Base-by-base conservation (phyloP, 805 yeast genomes). In the Metschnikowia colocasiae region DNA sequence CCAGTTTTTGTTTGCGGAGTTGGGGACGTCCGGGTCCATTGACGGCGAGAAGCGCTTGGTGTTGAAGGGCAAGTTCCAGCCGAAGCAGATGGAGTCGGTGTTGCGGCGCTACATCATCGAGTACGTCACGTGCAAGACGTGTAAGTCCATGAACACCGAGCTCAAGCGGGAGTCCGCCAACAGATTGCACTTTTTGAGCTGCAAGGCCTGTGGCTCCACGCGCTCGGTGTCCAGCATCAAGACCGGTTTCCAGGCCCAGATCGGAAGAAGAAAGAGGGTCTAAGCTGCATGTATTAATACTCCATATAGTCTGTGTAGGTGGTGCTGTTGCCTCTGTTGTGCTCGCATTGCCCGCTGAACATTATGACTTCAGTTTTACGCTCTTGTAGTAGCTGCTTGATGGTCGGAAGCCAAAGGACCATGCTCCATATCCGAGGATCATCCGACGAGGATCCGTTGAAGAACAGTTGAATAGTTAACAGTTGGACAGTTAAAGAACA, bases 211-310 rank as follows among this genome's bases (percentile, higher is more conserved):
- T 80, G 99, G 99, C 58, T 87, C 96, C 41, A 83, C 97, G 41
- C 85, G 97, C 75, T 90, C 97, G 43, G 99, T 94, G 48, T 82
- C 94, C 58, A 89, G 97, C 40, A 94, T 94, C 72, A 94, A 95
- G 82, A 88, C 97, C 42, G 99, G 99, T 85, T 94, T 88, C 96
- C 97, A 91, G 78, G 99, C 99, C 59, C 92, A 87, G 65, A 83
- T 88, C 62, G 95, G 96, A 59, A 85, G 86, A 71, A 87, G 92
- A 83, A 87, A 82, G 82, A 85, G 76, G 71, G 74, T 57, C 48
- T 65, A 56, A 35, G 30, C 36, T 33, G 48, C 43, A 40, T 40
- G 43, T 31, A 40, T 19, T 29, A 18, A 39, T 29, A 39, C 42
- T 20, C 12, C 26, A 20, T 23, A 19, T 13, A 18, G 23, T 12